These are phyloP conservation scores for Kalaharituber pfeilii DNA, from an alignment of 2,329 filamentous ascomycete species.

Conservation along the genomic window DNA sequence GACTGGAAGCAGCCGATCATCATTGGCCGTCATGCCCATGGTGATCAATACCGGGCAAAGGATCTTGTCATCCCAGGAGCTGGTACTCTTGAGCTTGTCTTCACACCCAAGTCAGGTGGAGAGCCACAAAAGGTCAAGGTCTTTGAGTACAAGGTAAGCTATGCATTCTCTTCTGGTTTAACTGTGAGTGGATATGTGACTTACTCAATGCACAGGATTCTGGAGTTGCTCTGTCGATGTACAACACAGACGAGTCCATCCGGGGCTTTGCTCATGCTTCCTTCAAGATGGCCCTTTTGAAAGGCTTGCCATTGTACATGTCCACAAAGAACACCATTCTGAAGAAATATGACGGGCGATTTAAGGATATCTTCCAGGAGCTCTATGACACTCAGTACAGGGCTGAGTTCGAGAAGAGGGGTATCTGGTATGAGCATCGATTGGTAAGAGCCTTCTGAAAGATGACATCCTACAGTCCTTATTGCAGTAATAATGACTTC, in stretches of 20 bases:
- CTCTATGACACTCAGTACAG: constrained; percentile 80
- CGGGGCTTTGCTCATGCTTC: constrained; percentile 84
- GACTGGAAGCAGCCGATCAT: constrained; percentile 99
- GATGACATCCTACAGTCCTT: not conserved
- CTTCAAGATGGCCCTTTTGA: constrained; percentile 85
- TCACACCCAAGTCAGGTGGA: constrained; percentile 63
- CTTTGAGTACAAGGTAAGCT: constrained; percentile 54
- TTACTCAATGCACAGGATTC: constrained; percentile 43
- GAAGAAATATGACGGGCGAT: constrained; percentile 95
- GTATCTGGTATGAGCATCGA: constrained; percentile 98
- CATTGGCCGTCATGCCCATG: constrained; percentile 94
- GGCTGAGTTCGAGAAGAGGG: constrained; percentile 72
- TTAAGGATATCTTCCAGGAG: constrained; percentile 99
- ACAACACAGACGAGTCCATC: constrained; percentile 97
- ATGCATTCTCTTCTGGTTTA: not conserved
- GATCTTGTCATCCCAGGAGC: constrained; percentile 67
- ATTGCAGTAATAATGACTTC: not conserved
- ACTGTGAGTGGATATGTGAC: not conserved
- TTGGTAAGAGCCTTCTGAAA: constrained; percentile 30
- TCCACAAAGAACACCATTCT: constrained; percentile 99
- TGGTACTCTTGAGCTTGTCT: constrained; percentile 88
- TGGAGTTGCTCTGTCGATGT: constrained; percentile 84
- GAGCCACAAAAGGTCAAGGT: constrained; percentile 76
- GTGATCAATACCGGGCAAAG: constrained; percentile 96
- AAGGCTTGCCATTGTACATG: constrained; percentile 92